Base-by-base conservation (phyloP, 495 filamentous ascomycete species). In the Penicillium odoratum region DNA sequence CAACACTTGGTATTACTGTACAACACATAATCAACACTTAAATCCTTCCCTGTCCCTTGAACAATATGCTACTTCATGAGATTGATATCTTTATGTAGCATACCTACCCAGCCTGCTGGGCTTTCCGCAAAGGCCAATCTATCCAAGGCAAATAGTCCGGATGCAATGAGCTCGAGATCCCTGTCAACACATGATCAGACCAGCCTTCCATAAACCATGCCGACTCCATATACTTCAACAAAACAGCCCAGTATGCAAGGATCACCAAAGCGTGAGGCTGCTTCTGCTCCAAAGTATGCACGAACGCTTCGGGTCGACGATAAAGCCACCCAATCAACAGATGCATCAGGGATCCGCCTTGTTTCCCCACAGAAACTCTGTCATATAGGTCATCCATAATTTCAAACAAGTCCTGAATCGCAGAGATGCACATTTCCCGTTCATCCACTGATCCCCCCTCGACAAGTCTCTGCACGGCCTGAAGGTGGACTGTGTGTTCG, bases 191-290 rank as follows among this genome's bases (percentile, higher is more conserved):
- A 69, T 74, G 72, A 26, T 53, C 56, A 48, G 73, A 69, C 73
- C 76, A 77, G 3, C 68, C 74, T 7, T 58, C 28, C 66, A 75
- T 72, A 54, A 74, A 71, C 77, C 74, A 78, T 0, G 59, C 52
- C 5, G 59, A 58, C 4, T 66, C 53, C 69, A 74, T 78, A 47
- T 66, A 68, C 45, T 63, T 60, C 29, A 78, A 50, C 11, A 78
- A 49, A 2, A 77, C 69, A 47, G 68, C 72, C 21, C 21, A 21
- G 21, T 21, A 21, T 21, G 73, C 72, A 25, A 81, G 54, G 1
- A 81, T 58, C 1, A 74, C 63, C 8, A 81, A 44, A 3, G 74
- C 69, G 38, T 67, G 43, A 7, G 77, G 69, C 7, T 77, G 69
- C 47, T 70, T 68, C 30, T 63, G 51, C 42, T 74, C 59, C 15